Evolutionary conservation across 805 yeast genomes (phyloP).

Genomic region (Wickerhamiella allomyrinae): DNA sequence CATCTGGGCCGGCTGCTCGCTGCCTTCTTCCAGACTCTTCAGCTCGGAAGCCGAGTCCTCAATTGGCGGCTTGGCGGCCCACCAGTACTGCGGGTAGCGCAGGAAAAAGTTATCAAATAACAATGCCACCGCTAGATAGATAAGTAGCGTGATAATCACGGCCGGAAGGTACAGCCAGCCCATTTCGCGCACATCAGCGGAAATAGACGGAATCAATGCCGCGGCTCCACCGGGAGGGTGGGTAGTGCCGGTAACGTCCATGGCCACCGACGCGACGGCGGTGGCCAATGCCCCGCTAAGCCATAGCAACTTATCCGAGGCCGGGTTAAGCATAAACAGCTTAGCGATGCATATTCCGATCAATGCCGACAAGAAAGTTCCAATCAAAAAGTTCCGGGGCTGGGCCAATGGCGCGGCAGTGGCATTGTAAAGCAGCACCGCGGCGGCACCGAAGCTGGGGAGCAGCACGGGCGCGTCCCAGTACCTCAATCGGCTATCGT

Average conservation of each 20-base stretch:
- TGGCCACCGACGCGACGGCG: conserved; percentile 37
- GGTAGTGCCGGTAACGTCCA: conserved; percentile 40
- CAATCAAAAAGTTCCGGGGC: conserved; percentile 44
- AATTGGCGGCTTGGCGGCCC: conserved; percentile 1
- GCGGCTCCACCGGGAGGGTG: conserved; percentile 69
- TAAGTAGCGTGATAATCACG: conserved; percentile 35
- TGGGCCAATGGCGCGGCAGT: conserved; percentile 47
- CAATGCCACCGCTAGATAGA: conserved; percentile 37
- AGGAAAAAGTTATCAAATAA: conserved; percentile 40
- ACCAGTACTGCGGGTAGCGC: conserved; percentile 44
- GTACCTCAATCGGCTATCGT: conserved; percentile 16
- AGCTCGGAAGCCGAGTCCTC: not conserved
- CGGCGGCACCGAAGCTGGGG: conserved; percentile 41
- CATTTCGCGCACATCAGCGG: conserved; percentile 32
- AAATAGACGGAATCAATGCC: conserved; percentile 42
- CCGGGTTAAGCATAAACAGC: conserved; percentile 33
- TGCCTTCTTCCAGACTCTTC: not conserved
- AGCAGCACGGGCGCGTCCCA: conserved; percentile 18
- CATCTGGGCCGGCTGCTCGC: not conserved
- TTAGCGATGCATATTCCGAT: conserved; percentile 43
- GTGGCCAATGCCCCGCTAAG: conserved; percentile 45
- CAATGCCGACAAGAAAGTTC: conserved; percentile 40
- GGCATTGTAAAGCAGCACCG: conserved; percentile 43
- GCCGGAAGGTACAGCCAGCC: conserved; percentile 56
- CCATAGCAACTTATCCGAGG: conserved; percentile 38